Base-by-base conservation (phyloP, 1,139 yeast species). In the Lodderomyces elongisporus region DNA sequence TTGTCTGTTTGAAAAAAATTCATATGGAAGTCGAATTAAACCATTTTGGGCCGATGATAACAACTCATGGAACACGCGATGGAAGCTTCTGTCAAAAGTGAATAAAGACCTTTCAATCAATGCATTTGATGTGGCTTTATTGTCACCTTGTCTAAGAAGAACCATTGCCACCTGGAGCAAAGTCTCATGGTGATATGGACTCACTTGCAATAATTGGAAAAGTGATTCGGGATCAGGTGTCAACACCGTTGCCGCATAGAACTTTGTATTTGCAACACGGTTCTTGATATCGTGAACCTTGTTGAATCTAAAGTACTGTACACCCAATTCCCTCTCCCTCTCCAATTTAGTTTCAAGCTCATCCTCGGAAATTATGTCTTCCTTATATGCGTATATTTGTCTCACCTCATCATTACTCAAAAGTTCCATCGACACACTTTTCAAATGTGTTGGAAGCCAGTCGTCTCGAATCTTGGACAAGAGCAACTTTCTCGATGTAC, bases 111-210 rank as follows among this genome's bases (percentile, higher is more conserved):
- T 70, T 48, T 87, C 95, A 8, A 85, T 62, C 31, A 84, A 59
- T 0, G 88, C 85, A 50, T 76, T 79, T 43, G 89, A 69, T 42
- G 82, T 62, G 28, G 84, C 65, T 52, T 79, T 81, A 38, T 67
- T 65, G 42, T 81, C 84, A 20, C 94, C 94, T 47, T 84, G 91
- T 52, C 93, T 71, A 24, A 80, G 68, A 32, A 84, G 57, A 14
- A 85, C 81, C 58, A 80, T 74, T 1, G 94, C 84, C 2, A 81
- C 85, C 57, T 85, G 95, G 29, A 87, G 59, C n/a, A 85, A 60
- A 0, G 91, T 80, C 39, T 83, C 88, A 3, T 78, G 77, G 47
- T 83, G 91, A 49, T 85, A 85, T 5, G 95, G 94, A 39, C 66
- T 62, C 40, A 64, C 70, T 34, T 75, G 76, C 15, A 81, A 57